A percentile compares a stretch with the other conserved stretches of the same genome.
phyloP scores from a whole-genome alignment of 768 basidiomycete species.

The Xerocomellus intermedius region DNA sequence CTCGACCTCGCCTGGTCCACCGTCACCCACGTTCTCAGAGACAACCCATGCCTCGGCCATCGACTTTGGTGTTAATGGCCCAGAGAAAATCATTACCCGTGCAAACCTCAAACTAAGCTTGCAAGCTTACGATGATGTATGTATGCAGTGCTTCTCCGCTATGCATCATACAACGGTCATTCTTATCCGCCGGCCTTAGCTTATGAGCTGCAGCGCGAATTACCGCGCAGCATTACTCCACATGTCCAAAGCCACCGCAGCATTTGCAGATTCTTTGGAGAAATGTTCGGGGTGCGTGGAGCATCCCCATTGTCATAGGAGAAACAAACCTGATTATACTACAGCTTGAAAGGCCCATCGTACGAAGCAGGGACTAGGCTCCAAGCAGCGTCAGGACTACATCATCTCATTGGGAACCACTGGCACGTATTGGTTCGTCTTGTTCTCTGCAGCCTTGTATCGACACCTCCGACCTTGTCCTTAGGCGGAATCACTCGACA shows the following conservation, averaged over 20 bases:
- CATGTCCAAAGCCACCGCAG: conserved; percentile 80
- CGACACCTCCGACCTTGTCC: conserved; percentile 4
- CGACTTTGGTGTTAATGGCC: conserved; percentile 72
- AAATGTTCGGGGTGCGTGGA: conserved; percentile 70
- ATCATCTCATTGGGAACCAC: conserved; percentile 89
- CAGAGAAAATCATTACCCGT: conserved; percentile 80
- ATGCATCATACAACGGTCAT: not conserved
- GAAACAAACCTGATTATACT: not conserved
- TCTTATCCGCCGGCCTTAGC: conserved; percentile 43
- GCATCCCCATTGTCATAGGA: not conserved
- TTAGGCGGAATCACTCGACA: conserved; percentile 82
- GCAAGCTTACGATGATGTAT: conserved; percentile 79
- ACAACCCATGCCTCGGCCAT: conserved; percentile 75
- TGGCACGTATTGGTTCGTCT: conserved; percentile 82
- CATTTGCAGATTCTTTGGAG: conserved; percentile 85
- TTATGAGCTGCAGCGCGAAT: conserved; percentile 70
- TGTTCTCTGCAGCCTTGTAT: conserved; percentile 5
- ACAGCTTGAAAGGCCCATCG: conserved; percentile 72
- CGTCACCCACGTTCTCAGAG: conserved; percentile 84
- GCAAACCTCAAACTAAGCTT: conserved; percentile 74
- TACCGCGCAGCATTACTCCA: conserved; percentile 80
- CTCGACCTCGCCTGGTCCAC: conserved; percentile 54
- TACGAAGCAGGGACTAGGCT: conserved; percentile 81
- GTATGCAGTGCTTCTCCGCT: conserved; percentile 24
- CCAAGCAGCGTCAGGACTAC: conserved; percentile 84